Percentiles rank a stretch among this genome's conserved stretches.
These are phyloP conservation scores for Apodospora peruviana DNA, from an alignment of 495 filamentous ascomycete species.

Conservation along the genomic window DNA sequence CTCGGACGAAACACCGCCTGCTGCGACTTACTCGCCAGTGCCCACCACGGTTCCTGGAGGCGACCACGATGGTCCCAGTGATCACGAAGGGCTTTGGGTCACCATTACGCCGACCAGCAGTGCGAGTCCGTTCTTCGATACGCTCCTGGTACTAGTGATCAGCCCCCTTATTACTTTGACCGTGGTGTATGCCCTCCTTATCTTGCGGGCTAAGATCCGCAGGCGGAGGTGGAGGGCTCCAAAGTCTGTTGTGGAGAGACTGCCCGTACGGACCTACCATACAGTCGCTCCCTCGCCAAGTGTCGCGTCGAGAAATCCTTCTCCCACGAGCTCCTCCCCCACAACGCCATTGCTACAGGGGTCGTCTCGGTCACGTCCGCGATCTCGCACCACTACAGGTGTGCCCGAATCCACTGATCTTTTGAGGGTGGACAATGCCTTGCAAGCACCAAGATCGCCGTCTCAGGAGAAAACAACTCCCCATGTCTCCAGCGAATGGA, in stretches of 20 bases:
- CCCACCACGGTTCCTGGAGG: constrained; percentile 5
- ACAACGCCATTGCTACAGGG: constrained; percentile 72
- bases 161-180: constrained; percentile 89
- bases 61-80: constrained; percentile 25
- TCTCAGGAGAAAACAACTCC: constrained; percentile 46
- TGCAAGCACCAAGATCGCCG: constrained; percentile 21
- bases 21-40: constrained; percentile 1
- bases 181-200: constrained; percentile 83
- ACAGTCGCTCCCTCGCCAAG: constrained; percentile 63
- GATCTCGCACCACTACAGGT: constrained; percentile 62
- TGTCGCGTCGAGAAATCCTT: constrained; percentile 49
- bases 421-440: constrained; percentile 29
- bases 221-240: constrained; percentile 91
- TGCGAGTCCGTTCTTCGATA: constrained; percentile 94
- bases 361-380: constrained; percentile 49
- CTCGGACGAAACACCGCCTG: constrained; percentile 12
- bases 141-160: constrained; percentile 84
- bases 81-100: constrained; percentile 87
- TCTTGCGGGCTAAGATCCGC: constrained; percentile 83
- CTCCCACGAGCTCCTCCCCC: constrained; percentile 56
- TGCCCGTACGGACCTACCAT: constrained; percentile 94
- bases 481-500: constrained; percentile 54
- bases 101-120: constrained; percentile 87
- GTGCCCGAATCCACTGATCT: constrained; percentile 40
- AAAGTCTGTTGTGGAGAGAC: constrained; percentile 87